These are phyloP conservation scores for Tulasnella sp. DNA, from an alignment of 768 basidiomycete genomes.

Conservation along the genomic window DNA sequence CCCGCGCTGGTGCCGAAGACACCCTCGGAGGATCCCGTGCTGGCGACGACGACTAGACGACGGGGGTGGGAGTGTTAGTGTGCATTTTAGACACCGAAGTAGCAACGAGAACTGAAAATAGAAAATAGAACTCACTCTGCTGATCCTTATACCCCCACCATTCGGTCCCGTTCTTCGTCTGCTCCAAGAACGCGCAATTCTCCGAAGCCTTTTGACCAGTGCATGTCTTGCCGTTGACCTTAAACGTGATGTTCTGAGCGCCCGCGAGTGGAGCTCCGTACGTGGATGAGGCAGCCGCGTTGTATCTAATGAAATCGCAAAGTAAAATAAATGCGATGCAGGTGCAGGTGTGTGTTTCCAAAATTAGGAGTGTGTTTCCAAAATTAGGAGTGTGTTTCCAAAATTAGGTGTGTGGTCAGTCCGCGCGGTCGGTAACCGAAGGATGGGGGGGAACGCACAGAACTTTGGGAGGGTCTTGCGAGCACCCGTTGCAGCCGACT, in stretches of 20 bases:
- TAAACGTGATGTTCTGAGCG: not conserved
- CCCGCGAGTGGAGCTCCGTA: too few relatives aligned
- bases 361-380: too few relatives aligned
- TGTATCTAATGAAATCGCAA: too few relatives aligned
- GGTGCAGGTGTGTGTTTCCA: too few relatives aligned
- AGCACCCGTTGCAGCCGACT: not conserved
- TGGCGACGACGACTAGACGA: not conserved
- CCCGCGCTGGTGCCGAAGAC: not conserved
- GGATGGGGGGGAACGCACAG: not conserved
- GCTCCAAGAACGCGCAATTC: conserved; percentile 11
- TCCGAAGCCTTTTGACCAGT: not conserved
- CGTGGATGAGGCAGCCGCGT: too few relatives aligned
- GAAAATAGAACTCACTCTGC: not conserved
- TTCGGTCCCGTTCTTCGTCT: not conserved
- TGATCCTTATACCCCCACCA: conserved; percentile 24
- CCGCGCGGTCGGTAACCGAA: too few relatives aligned
- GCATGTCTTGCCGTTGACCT: not conserved
- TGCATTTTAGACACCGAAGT: not conserved
- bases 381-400: too few relatives aligned
- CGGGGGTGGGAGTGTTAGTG: not conserved
- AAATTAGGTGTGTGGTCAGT: too few relatives aligned
- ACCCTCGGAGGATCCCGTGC: not conserved
- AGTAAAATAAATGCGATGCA: too few relatives aligned
- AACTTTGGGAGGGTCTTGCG: not conserved
- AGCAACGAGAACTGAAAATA: not conserved